phyloP scores from a whole-genome alignment of 1,284 basidiomycete genomes.

The Stereum hirsutum region DNA sequence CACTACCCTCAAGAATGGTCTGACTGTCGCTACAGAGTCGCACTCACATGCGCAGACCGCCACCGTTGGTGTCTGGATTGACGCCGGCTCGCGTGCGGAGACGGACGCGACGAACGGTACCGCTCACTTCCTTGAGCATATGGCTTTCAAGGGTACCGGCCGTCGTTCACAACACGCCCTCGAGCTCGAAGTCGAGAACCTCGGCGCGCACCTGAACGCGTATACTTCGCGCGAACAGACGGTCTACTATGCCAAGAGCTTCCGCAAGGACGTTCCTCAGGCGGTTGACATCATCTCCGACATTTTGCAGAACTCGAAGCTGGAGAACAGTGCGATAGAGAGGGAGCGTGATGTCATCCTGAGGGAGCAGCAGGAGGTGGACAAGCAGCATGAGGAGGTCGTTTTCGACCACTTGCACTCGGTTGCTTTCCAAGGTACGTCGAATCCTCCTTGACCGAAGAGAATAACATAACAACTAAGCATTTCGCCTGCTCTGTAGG shows the following conservation, averaged over 20 bases:
- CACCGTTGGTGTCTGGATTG: constrained; percentile 98
- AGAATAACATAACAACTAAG: no score
- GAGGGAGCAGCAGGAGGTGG: constrained; percentile 97
- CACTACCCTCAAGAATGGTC: constrained; percentile 84
- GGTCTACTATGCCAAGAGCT: constrained; percentile 98
- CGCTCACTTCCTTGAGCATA: constrained; percentile 98
- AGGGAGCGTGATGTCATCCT: constrained; percentile 96
- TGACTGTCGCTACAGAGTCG: constrained; percentile 89
- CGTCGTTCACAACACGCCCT: constrained; percentile 86
- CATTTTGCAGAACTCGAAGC: constrained; percentile 96
- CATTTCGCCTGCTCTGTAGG: constrained; percentile 32
- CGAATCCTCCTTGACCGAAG: constrained; percentile 4
- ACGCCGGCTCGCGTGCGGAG: constrained; percentile 95
- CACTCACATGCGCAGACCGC: constrained; percentile 95
- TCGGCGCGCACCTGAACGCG: constrained; percentile 96
- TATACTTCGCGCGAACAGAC: constrained; percentile 99
- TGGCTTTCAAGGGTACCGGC: constrained; percentile 94
- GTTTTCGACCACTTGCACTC: constrained; percentile 98
- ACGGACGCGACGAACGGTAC: constrained; percentile 91
- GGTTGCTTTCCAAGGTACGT: constrained; percentile 88
- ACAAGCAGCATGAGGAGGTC: constrained; percentile 97
- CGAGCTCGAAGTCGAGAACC: constrained; percentile 97
- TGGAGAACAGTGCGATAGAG: constrained; percentile 86
- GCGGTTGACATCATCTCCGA: constrained; percentile 98
- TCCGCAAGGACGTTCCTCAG: constrained; percentile 89